phyloP scores from a whole-genome alignment of 1,284 basidiomycete genomes.

The Polyporus tsugae region DNA sequence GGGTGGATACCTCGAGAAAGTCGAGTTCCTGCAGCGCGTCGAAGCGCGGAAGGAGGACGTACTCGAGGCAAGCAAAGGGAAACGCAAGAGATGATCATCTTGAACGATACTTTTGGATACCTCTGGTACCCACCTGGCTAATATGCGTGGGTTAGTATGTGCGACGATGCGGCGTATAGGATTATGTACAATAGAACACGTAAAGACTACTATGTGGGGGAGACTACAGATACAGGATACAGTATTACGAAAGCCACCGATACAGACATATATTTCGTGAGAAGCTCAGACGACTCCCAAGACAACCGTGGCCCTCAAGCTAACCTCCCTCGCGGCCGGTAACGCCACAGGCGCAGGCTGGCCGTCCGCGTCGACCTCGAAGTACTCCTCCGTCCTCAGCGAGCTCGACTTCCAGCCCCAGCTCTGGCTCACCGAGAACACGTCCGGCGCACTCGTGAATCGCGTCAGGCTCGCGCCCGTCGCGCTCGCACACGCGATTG shows the following conservation, averaged over 20 bases:
- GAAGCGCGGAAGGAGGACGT: conserved; percentile 72
- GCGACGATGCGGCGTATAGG: neutral
- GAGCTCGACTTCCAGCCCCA: conserved; percentile 86
- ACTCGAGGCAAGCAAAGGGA: conserved; percentile 64
- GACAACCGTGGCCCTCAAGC: conserved; percentile 78
- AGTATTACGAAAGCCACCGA: neutral
- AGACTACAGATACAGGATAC: conserved; percentile 2
- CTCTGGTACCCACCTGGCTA: neutral
- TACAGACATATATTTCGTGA: neutral
- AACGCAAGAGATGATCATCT: conserved; percentile 55
- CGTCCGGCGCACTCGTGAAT: conserved; percentile 88
- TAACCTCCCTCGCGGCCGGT: conserved; percentile 56
- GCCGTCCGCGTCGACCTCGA: conserved; percentile 57
- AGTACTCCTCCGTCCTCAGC: conserved; percentile 64
- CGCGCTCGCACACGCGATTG: conserved; percentile 82
- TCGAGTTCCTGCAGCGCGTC: conserved; percentile 81
- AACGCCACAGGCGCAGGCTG: conserved; percentile 37
- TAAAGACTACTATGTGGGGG: neutral
- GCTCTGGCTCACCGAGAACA: conserved; percentile 82
- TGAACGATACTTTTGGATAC: neutral
- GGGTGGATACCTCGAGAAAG: conserved; percentile 83
- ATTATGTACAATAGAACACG: neutral
- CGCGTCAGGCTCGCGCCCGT: conserved; percentile 85
- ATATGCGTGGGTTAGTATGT: neutral
- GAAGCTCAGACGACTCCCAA: conserved; percentile 69